These are phyloP conservation scores for Cryptococcus deneoformans DNA, from an alignment of 1,284 basidiomycete genomes.

Conservation along the genomic window DNA sequence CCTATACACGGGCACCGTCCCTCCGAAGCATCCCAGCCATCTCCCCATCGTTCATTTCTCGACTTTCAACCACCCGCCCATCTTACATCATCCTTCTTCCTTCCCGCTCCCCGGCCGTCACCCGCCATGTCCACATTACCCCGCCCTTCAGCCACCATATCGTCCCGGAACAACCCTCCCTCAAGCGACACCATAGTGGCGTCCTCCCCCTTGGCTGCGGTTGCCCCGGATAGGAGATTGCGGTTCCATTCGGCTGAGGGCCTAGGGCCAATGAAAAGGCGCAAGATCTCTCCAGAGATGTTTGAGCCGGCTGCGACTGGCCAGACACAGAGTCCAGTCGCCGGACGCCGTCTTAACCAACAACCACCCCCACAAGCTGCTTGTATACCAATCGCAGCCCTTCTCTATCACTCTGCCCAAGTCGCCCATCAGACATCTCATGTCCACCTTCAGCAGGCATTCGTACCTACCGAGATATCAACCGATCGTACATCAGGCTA, in stretches of 20 bases:
- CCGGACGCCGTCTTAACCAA: too few species aligned
- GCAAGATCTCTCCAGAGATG: not conserved
- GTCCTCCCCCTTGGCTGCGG: not conserved
- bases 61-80: too few species aligned
- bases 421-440: constrained; percentile 28
- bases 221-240: not conserved
- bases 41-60: too few species aligned
- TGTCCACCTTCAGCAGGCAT: constrained; percentile 36
- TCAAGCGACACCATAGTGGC: not conserved
- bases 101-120: too few species aligned
- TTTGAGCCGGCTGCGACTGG: not conserved
- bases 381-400: constrained; percentile 1
- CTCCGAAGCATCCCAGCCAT: too few species aligned
- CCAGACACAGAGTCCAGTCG: not conserved
- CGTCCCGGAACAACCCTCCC: too few species aligned
- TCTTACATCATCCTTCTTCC: too few species aligned
- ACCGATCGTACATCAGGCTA: not conserved
- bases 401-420: constrained; percentile 35
- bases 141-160: too few species aligned
- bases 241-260: not conserved
- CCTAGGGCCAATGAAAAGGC: not conserved
- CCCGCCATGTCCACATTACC: too few species aligned
- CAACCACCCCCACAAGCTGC: too few species aligned
- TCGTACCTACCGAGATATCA: constrained; percentile 25
- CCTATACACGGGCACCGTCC: too few species aligned